These are phyloP conservation scores for Cyclocybe cylindracea DNA, from an alignment of 768 basidiomycete species.

Conservation along the genomic window DNA sequence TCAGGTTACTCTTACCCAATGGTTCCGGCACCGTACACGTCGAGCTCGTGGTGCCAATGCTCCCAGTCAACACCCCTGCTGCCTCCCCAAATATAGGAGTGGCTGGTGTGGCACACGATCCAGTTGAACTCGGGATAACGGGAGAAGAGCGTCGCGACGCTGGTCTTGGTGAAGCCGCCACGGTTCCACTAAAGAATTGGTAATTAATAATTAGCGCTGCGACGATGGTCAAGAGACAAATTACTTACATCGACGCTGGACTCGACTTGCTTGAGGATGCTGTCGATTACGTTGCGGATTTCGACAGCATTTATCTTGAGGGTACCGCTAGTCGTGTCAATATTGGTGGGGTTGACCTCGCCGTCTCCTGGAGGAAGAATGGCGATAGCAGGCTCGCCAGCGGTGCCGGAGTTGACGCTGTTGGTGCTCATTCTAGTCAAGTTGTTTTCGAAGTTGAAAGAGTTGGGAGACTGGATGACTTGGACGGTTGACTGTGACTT, in stretches of 20 bases:
- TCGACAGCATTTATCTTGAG: no score
- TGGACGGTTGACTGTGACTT: no score
- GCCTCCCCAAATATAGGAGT: conserved; percentile 1
- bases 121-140: conserved; percentile 8
- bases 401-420: no score
- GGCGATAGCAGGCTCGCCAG: no score
- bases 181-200: background rate
- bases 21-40: conserved; percentile 7
- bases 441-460: no score
- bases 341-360: no score
- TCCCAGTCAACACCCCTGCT: conserved; percentile 6
- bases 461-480: no score
- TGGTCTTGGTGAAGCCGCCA: background rate
- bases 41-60: conserved; percentile 11
- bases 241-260: background rate
- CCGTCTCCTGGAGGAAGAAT: no score
- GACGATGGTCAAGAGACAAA: background rate
- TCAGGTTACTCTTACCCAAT: background rate
- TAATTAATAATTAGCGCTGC: no score
- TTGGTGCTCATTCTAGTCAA: no score
- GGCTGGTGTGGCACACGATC: conserved; percentile 8
- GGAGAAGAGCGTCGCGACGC: background rate
- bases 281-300: background rate
- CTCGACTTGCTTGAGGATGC: background rate
- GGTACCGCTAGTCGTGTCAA: no score